Conservation (phyloP, 345 rosid species). For the Gossypium bickii region DNA sequence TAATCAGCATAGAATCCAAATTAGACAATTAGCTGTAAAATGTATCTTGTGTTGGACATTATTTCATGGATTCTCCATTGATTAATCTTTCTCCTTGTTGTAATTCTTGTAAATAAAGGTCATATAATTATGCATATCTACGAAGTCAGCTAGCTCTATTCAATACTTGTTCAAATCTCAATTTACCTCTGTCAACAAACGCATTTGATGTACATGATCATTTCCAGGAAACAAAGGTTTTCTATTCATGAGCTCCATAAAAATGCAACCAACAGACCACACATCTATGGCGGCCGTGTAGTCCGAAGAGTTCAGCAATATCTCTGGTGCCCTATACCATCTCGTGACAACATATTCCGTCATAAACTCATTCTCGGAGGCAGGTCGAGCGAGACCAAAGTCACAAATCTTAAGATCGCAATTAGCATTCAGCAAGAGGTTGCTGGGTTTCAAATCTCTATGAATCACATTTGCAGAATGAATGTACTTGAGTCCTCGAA, state of each 20-base stretch:
- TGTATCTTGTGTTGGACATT: not conserved
- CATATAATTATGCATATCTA: not conserved
- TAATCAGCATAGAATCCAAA: not conserved
- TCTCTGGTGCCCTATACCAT: conserved; percentile 98
- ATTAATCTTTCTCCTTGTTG: not conserved
- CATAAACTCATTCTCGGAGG: conserved; percentile 87
- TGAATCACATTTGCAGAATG: conserved; percentile 98
- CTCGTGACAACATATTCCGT: conserved; percentile 98
- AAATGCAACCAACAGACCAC: conserved; percentile 99
- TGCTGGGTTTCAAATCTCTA: conserved; percentile 91
- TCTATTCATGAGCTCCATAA: conserved; percentile 94
- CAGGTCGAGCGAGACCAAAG: conserved; percentile 87
- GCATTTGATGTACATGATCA: conserved; percentile 97
- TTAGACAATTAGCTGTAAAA: not conserved
- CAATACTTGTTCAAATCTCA: not conserved
- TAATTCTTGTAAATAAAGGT: not conserved
- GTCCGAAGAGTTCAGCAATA: conserved; percentile 78
- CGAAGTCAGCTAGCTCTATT: not conserved
- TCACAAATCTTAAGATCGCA: conserved; percentile 93
- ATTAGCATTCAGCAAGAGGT: conserved; percentile 75
- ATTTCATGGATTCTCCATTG: not conserved
- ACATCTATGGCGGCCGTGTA: conserved; percentile 94
- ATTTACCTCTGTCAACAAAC: conserved; percentile 76
- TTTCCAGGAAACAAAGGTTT: conserved; percentile 91
- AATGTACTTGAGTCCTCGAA: conserved; percentile 88